A percentile compares a stretch with the other conserved stretches of the same genome.
Conservation (phyloP, 208 protist species). For the Porcisia deanei region DNA sequence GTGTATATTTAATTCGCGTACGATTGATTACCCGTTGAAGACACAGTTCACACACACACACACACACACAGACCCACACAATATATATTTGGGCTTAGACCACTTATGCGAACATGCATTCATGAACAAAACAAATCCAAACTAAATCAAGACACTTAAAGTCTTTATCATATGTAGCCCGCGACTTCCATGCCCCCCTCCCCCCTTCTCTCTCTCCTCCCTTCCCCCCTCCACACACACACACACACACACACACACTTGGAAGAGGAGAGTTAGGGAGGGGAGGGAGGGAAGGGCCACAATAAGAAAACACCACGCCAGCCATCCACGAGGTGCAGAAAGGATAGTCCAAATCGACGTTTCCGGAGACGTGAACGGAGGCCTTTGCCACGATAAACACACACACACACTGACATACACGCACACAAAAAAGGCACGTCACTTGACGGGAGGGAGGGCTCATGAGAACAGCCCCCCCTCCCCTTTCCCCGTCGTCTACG, state of each 20-base stretch:
- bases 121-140: not conserved
- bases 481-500: too few species aligned
- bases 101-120: not conserved
- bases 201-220: too few species aligned
- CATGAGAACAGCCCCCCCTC: not conserved
- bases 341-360: too few species aligned
- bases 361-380: too few species aligned
- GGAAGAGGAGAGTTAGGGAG: not conserved
- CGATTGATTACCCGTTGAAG: not conserved
- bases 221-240: too few species aligned
- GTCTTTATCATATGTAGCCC: too few species aligned
- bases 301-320: not conserved
- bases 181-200: too few species aligned
- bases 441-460: not conserved
- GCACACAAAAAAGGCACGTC: not conserved
- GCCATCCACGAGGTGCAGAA: too few species aligned
- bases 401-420: conserved; percentile 3
- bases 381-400: not conserved
- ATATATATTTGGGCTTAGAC: not conserved
- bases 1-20: not conserved
- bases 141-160: not conserved
- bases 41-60: too few species aligned
- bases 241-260: not conserved
- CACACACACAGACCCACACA: not conserved
- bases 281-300: too few species aligned